phyloP scores from a whole-genome alignment of 1,284 basidiomycete genomes.

The Spongispora temasekensis region DNA sequence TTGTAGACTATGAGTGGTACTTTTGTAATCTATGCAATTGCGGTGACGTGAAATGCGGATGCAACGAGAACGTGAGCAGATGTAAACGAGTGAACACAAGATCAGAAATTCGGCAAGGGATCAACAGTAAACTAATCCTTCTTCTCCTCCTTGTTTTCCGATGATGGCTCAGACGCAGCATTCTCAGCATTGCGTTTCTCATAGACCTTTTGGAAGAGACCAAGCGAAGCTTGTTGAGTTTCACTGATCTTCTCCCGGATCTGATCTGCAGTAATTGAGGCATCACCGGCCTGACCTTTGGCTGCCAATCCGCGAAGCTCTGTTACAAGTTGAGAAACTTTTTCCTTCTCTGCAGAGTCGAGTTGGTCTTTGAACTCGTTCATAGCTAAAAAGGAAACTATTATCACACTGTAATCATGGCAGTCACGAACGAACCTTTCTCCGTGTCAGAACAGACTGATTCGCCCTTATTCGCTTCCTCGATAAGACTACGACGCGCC shows the following conservation, averaged over 20 bases:
- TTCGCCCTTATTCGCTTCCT: constrained; percentile 97
- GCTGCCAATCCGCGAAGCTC: constrained; percentile 90
- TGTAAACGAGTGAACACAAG: constrained; percentile 30
- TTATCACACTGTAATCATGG: background rate
- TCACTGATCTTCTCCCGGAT: constrained; percentile 95
- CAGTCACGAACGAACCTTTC: constrained; percentile 63
- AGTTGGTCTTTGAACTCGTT: constrained; percentile 98
- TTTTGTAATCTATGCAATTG: constrained; percentile 35
- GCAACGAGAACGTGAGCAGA: constrained; percentile 3
- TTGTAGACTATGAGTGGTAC: constrained; percentile 34
- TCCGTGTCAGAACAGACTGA: constrained; percentile 94
- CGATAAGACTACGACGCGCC: constrained; percentile 85
- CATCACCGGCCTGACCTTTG: constrained; percentile 90
- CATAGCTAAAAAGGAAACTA: constrained; percentile 60
- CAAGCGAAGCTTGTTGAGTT: constrained; percentile 95
- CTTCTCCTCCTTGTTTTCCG: constrained; percentile 65
- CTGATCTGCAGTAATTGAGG: constrained; percentile 77
- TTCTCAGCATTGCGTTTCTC: constrained; percentile 85
- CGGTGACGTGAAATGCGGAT: constrained; percentile 10
- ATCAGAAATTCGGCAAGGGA: background rate
- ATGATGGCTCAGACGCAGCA: constrained; percentile 46
- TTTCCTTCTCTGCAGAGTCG: constrained; percentile 90
- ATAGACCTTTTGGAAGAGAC: constrained; percentile 98
- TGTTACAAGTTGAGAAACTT: constrained; percentile 82
- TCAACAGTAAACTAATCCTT: constrained; percentile 55